Evolutionary conservation across 768 basidiomycete genomes (phyloP).

Genomic region (Tremella mesenterica): DNA sequence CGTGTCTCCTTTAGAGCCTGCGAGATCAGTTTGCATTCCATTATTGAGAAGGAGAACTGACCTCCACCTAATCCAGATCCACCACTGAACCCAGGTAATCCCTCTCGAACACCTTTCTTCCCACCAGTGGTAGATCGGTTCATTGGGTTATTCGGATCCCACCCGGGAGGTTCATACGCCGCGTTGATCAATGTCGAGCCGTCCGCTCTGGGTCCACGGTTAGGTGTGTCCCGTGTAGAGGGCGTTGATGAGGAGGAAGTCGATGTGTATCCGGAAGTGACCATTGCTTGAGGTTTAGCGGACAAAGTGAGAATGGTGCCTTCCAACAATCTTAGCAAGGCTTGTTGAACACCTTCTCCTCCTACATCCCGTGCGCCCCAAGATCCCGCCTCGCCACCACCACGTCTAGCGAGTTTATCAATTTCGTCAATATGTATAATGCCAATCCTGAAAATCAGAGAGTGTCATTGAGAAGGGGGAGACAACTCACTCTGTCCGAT

Average conservation of each 20-base stretch:
- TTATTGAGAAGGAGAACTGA: neutral
- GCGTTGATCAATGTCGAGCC: neutral
- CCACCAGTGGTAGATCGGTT: conserved; percentile 10
- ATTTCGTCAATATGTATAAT: conserved; percentile 96
- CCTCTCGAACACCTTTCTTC: conserved; percentile 41
- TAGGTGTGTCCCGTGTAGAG: conserved; percentile 1
- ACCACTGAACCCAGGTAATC: conserved; percentile 38
- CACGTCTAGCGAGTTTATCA: conserved; percentile 68
- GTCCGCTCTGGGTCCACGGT: neutral
- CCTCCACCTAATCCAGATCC: conserved; percentile 23
- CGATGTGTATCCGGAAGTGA: no score
- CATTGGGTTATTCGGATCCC: conserved; percentile 36
- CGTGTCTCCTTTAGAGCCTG: conserved; percentile 41
- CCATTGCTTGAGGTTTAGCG: conserved; percentile 44
- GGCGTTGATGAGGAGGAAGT: conserved; percentile 14
- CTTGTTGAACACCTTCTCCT: conserved; percentile 93
- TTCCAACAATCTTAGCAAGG: conserved; percentile 73
- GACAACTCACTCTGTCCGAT: conserved; percentile 61
- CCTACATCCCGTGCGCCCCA: conserved; percentile 62
- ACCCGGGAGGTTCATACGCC: conserved; percentile 20
- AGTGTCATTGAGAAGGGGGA: no score
- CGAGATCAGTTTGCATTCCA: neutral
- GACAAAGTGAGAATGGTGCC: conserved; percentile 76
- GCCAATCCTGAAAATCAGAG: conserved; percentile 55
- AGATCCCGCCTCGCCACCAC: conserved; percentile 48